A percentile compares a stretch with the other conserved stretches of the same genome.
Evolutionary conservation across 352 stramenopile species (phyloP).

Genomic region (Globisporangium orthogonon): DNA sequence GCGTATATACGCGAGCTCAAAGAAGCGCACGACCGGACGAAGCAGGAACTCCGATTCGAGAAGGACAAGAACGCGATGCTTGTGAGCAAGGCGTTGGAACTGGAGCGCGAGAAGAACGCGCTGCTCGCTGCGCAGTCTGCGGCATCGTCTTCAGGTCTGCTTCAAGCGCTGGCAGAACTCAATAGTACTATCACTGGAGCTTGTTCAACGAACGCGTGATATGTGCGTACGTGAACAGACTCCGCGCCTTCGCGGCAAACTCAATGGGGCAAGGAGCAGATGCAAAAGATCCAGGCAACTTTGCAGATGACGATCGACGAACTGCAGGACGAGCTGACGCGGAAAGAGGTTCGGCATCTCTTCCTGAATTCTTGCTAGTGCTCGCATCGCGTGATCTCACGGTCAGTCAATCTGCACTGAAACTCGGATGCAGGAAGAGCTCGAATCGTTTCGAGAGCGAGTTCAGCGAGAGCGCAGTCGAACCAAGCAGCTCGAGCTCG

Average conservation of each 20-base stretch:
- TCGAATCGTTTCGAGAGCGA: slow-evolving; percentile 35
- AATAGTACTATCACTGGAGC: background rate
- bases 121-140: slow-evolving; percentile 17
- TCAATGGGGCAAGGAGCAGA: slow-evolving; percentile 69
- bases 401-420: background rate
- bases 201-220: background rate
- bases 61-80: slow-evolving; percentile 76
- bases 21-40: slow-evolving; percentile 43
- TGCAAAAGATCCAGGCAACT: slow-evolving; percentile 64
- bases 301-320: slow-evolving; percentile 69
- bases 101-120: slow-evolving; percentile 66
- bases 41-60: slow-evolving; percentile 58
- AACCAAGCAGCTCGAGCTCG: slow-evolving; percentile 49
- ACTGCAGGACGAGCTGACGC: slow-evolving; percentile 67
- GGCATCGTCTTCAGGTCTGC: background rate
- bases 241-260: slow-evolving; percentile 13
- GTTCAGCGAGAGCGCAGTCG: slow-evolving; percentile 44
- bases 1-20: slow-evolving; percentile 59
- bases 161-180: background rate
- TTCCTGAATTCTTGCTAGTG: background rate
- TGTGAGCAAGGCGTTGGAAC: slow-evolving; percentile 56
- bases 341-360: slow-evolving; percentile 38
- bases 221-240: slow-evolving; percentile 1
- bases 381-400: background rate
- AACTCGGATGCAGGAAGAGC: slow-evolving; percentile 23